Conservation (phyloP, 2,329 filamentous ascomycete species). For the Microsporum canis region DNA sequence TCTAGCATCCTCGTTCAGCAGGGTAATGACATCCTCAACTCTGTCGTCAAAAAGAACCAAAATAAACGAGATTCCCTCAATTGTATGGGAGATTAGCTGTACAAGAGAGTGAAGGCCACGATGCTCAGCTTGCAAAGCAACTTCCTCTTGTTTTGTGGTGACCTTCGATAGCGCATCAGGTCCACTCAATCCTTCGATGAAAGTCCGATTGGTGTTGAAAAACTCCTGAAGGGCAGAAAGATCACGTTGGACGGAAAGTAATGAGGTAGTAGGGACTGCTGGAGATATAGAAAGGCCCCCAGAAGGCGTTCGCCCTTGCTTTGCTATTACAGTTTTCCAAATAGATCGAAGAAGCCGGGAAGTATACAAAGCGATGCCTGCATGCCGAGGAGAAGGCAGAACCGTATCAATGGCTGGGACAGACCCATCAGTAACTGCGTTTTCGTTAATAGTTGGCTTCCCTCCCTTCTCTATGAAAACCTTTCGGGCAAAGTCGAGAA, state of each 20-base stretch:
- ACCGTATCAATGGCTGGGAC: constrained; percentile 69
- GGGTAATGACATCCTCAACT: constrained; percentile 72
- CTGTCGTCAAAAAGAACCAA: constrained; percentile 89
- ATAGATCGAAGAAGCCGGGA: constrained; percentile 76
- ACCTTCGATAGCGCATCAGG: constrained; percentile 72
- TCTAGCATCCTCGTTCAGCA: constrained; percentile 59
- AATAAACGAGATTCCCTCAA: constrained; percentile 93
- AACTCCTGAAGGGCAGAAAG: constrained; percentile 70
- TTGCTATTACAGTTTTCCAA: constrained; percentile 71
- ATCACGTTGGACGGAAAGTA: constrained; percentile 67
- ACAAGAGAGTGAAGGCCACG: constrained; percentile 80
- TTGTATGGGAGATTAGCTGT: constrained; percentile 76
- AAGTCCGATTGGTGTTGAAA: constrained; percentile 72
- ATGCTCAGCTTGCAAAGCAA: constrained; percentile 86
- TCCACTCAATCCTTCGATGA: constrained; percentile 89
- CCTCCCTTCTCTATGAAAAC: constrained; percentile 90
- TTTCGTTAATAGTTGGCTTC: constrained; percentile 72
- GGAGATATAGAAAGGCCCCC: constrained; percentile 55
- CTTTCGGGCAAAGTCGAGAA: constrained; percentile 71
- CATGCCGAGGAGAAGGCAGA: constrained; percentile 75
- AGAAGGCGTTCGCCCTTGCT: constrained; percentile 42
- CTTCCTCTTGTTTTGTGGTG: constrained; percentile 75
- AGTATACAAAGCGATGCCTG: constrained; percentile 78
- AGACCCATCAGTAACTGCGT: constrained; percentile 49
- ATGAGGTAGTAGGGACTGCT: constrained; percentile 54